These are phyloP conservation scores for Antitrichia curtipendula DNA, from an alignment of 225 moss, liverwort and hornwort species.

Conservation along the genomic window DNA sequence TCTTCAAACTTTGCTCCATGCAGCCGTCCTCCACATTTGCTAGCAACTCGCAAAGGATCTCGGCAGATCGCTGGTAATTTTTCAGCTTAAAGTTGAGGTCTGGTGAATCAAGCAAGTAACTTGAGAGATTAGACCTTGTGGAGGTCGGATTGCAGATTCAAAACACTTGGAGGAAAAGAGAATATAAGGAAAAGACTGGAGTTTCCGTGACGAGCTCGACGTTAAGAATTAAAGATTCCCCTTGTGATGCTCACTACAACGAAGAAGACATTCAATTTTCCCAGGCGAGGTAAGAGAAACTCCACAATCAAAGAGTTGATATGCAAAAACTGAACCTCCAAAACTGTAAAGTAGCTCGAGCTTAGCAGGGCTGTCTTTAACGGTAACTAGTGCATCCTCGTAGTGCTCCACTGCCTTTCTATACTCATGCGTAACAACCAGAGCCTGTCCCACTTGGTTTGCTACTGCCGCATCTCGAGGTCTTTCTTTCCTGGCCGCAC, in stretches of 20 bases:
- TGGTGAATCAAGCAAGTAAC: neutral
- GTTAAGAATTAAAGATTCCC: neutral
- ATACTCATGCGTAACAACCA: constrained; percentile 59
- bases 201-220: neutral
- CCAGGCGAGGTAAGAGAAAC: neutral
- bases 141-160: neutral
- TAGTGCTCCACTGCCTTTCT: constrained; percentile 64
- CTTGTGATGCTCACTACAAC: neutral
- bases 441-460: constrained; percentile 49
- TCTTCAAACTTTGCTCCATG: constrained; percentile 27
- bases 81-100: constrained; percentile 72
- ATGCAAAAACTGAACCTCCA: constrained; percentile 35
- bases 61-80: constrained; percentile 49
- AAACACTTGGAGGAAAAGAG: neutral
- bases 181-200: neutral
- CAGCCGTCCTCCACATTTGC: constrained; percentile 40
- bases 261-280: neutral
- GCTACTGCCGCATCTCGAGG: constrained; percentile 46
- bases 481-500: constrained; percentile 28
- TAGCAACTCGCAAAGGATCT: constrained; percentile 46
- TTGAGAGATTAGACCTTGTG: neutral
- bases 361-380: constrained; percentile 19
- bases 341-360: constrained; percentile 46
- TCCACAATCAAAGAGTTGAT: neutral
- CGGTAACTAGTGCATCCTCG: constrained; percentile 24